Evolutionary conservation across 768 basidiomycete species (phyloP), one percentile per base, ranked within the genome.

Genomic region (Lactarius hengduanensis): DNA sequence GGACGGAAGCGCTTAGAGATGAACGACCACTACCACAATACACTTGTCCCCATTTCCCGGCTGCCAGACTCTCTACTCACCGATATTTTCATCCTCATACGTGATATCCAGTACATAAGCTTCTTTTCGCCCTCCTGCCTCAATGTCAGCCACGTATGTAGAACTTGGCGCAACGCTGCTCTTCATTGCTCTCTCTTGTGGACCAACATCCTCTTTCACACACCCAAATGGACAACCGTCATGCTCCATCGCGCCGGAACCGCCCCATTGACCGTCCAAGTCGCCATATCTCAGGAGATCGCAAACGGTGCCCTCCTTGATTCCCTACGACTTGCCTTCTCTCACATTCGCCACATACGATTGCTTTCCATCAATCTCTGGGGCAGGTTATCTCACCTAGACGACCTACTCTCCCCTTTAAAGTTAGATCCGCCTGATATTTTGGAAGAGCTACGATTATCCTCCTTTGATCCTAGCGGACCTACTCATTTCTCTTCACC

Each of bases 141-240:
- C 22, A 30, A 16, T 11, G n/a, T 69, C 41, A 69, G 47, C 43
- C 68, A 69, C 36, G 68, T 69, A 38, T 69, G 61, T 34, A 61
- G 61, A 47, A 32, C 61, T 18, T 69, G 68, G 68, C 65, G 65
- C 6, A 26, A 67, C 61, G 65, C 68, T 2, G 65, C 68, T 22
- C 53, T 69, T 32, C 59, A 62, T 13, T 69, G 61, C 54, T 40
- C 68, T 30, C 68, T 69, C 43, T 34, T 69, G 18, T 69, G 68
- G 68, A 67, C 65, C n/a, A 55, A 59, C 61, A 69, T 69, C 4
- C 22, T 63, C 20, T 69, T 69, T 54, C 5, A 3, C 22, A 61
- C 68, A 1, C 61, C 68, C 0, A 30, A 67, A 20, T 66, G 65
- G 60, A 59, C 68, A n/a, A 15, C 65, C 30, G 6, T 62, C 26